Base-by-base conservation (phyloP, 176 grass and related monocot species). In the Carex littledalei region DNA sequence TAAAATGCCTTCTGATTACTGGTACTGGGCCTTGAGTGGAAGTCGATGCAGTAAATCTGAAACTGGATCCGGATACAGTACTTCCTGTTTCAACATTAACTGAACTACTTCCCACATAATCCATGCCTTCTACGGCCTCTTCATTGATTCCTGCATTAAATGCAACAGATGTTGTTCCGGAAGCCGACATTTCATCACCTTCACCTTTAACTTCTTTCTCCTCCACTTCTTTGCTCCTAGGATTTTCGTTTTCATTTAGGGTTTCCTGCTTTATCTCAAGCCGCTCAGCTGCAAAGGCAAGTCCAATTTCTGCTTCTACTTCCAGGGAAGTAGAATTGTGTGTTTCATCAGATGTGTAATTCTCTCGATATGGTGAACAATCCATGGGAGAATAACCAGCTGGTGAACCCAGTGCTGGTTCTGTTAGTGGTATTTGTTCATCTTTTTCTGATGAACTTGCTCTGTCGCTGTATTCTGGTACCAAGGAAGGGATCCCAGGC, bases 341-440 rank as follows among this genome's bases (percentile, higher is more conserved):
- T 32, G 81, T 88, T 37, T 71, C 71, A n/a, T 84, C 86, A 65
- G 71, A 83, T 56, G 86, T 54, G 63, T 70, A 75, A 84, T 55
- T 67, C 67, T 66, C 71, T 2, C 49, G 53, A 85, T 97, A 94
- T 67, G 94, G 94, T 65, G 94, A 97, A 84, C 84, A 97, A 78
- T 97, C 94, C 94, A 94, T 97, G 67, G 94, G 94, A 67, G 94
- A 97, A 90, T 81, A 94, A n/a, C 87, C 89, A 81, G 86, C 89
- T 54, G 81, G 81, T 22, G 82, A 87, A 78, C 89, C 88, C 17
- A 63, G 83, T 87, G 4, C 58, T 37, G 34, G 63, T 90, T 37
- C 55, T 62, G 50, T 57, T 59, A 62, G 16, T 18, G 84, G 84
- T 62, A 86, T 59, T 22, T 49, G 72, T 9, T 81, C 85, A 20